These are phyloP conservation scores for Cucumis variabilis DNA, from an alignment of 331 rosid species.

Conservation along the genomic window DNA sequence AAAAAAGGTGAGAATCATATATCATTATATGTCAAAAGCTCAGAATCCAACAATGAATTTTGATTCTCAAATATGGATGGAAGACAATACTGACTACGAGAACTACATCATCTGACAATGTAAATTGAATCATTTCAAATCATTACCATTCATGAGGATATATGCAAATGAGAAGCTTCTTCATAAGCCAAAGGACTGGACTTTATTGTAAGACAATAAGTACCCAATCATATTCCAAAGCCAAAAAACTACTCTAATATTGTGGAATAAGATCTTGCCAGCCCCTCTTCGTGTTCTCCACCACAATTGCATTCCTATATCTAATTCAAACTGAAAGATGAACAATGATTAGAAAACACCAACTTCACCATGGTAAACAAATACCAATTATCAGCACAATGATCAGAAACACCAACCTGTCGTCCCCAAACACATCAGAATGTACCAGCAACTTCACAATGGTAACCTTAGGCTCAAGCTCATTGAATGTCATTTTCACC, in stretches of 20 bases:
- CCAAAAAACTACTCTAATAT: constrained; percentile 89
- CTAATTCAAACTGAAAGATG: constrained; percentile 43
- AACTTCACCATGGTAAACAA: constrained; percentile 35
- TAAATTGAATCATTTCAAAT: no score
- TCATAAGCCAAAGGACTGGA: constrained; percentile 18
- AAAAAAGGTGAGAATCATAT: no score
- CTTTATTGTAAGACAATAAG: neutral
- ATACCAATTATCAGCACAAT: neutral
- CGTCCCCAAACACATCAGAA: constrained; percentile 83
- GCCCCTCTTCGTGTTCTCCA: constrained; percentile 96
- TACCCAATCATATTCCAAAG: no score
- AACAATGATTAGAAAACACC: constrained; percentile 18
- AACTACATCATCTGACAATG: no score
- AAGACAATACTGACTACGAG: no score
- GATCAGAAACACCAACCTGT: constrained; percentile 84
- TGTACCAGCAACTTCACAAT: constrained; percentile 77
- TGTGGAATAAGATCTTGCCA: constrained; percentile 97
- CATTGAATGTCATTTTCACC: constrained; percentile 83
- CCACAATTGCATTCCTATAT: constrained; percentile 92
- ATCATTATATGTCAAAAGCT: no score
- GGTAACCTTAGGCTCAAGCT: constrained; percentile 84
- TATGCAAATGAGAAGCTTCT: constrained; percentile 33
- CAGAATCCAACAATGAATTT: no score
- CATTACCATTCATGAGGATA: no score
- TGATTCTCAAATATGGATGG: no score